These are phyloP conservation scores for Plenodomus lindquistii DNA, from an alignment of 2,329 filamentous ascomycete species.

Conservation along the genomic window DNA sequence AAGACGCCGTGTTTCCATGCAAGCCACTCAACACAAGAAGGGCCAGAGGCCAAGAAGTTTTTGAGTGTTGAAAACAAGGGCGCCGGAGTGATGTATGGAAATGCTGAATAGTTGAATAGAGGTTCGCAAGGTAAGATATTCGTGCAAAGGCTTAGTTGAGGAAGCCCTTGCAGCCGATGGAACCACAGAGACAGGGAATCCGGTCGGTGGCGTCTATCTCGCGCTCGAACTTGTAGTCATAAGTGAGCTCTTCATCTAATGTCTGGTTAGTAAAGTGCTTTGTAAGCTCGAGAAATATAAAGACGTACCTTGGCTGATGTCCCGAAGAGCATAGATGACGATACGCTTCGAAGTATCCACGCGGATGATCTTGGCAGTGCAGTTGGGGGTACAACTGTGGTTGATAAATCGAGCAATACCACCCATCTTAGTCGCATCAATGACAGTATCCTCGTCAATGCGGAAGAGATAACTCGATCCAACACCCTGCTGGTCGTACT, in stretches of 20 bases:
- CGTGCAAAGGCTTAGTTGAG: conserved; percentile 70
- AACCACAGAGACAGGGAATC: conserved; percentile 96
- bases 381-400: conserved; percentile 96
- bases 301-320: conserved; percentile 88
- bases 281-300: not conserved
- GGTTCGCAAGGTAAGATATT: not conserved
- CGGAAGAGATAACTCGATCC: conserved; percentile 97
- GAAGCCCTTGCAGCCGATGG: conserved; percentile 95
- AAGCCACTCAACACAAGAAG: not conserved
- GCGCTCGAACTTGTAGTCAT: conserved; percentile 99
- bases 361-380: conserved; percentile 98
- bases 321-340: conserved; percentile 95
- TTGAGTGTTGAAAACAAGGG: not conserved
- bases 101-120: not conserved
- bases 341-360: conserved; percentile 98
- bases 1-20: not conserved
- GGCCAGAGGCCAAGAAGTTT: not conserved
- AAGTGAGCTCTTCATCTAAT: conserved; percentile 95
- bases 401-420: conserved; percentile 99
- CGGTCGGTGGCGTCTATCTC: conserved; percentile 93
- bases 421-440: conserved; percentile 97
- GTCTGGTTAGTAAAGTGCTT: conserved; percentile 27
- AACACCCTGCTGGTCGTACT: conserved; percentile 94
- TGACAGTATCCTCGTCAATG: conserved; percentile 96
- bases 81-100: not conserved